Percentiles rank a stretch among this genome's conserved stretches.
Conservation (phyloP, 441 rosid genomes). For the Syzygium syzygioides region DNA sequence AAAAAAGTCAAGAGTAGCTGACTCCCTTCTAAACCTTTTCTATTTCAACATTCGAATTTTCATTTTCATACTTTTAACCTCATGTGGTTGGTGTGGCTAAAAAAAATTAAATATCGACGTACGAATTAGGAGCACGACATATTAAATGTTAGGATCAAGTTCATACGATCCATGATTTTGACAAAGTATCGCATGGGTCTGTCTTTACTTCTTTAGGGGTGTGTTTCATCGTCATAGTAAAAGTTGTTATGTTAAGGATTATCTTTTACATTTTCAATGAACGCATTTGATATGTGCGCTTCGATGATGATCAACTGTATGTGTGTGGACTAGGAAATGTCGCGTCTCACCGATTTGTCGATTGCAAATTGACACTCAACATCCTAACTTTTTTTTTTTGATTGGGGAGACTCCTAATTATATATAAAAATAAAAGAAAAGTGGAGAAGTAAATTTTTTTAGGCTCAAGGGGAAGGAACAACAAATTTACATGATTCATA, state of each 20-base stretch:
- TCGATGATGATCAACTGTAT: neutral
- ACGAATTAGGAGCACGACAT: neutral
- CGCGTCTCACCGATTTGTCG: fast-evolving
- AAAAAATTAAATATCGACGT: neutral
- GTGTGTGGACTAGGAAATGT: neutral
- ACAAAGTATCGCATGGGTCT: neutral
- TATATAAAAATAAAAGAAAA: neutral
- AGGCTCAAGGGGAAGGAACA: neutral
- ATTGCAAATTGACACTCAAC: neutral
- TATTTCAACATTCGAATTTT: neutral
- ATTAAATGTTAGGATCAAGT: neutral
- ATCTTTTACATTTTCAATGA: neutral
- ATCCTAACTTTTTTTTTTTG: neutral
- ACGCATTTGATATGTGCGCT: neutral
- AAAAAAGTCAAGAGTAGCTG: too few relatives aligned
- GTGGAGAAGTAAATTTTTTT: neutral
- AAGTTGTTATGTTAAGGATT: neutral
- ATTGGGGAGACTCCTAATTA: fast-evolving
- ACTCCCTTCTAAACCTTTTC: neutral
- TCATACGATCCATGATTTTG: neutral
- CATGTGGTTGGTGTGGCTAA: neutral
- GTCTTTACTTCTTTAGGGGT: neutral
- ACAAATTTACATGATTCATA: neutral
- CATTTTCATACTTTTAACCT: neutral
- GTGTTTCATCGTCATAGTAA: neutral